These are phyloP conservation scores for Diplogelasinospora grovesii DNA, from an alignment of 495 filamentous ascomycete species.

Conservation along the genomic window DNA sequence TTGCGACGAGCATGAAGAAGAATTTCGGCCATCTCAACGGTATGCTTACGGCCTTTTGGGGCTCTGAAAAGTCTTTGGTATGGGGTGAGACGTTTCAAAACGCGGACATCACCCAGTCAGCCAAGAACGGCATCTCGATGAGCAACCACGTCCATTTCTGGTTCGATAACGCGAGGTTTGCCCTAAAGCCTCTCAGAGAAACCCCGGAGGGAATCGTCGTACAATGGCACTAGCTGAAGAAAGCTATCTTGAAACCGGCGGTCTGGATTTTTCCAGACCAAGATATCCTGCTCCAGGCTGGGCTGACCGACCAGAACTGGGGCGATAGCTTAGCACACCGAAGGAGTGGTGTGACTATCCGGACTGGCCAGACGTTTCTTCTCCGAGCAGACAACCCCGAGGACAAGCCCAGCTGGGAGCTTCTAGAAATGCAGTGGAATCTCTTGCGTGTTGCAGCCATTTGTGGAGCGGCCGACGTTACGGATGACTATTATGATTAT, in stretches of 20 bases:
- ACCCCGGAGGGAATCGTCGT: constrained; percentile 5
- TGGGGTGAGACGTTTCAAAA: constrained; percentile 3
- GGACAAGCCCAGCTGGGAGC: constrained; percentile 5
- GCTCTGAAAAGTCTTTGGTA: constrained; percentile 1
- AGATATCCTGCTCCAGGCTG: constrained; percentile 6
- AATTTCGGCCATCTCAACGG: constrained; percentile 2
- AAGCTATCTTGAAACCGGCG: constrained; percentile 2
- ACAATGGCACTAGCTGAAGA: constrained; percentile 13
- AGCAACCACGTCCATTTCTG: constrained; percentile 10
- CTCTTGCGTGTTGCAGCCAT: constrained; percentile 2
- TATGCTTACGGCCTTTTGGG: constrained; percentile 5
- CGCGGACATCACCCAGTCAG: constrained; percentile 5
- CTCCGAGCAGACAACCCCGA: not conserved
- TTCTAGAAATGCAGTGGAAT: constrained; percentile 7
- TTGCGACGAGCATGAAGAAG: constrained; percentile 8
- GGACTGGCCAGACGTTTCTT: constrained; percentile 3
- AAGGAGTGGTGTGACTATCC: constrained; percentile 2
- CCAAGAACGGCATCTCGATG: constrained; percentile 9
- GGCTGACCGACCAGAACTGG: constrained; percentile 2
- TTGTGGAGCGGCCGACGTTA: constrained; percentile 6
- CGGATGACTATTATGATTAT: constrained; percentile 4
- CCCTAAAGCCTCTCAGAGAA: constrained; percentile 10
- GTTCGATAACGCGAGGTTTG: constrained; percentile 8
- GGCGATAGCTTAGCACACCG: constrained; percentile 4
- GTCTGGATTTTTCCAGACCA: not conserved